Evolutionary conservation across 805 yeast species (phyloP), one percentile per base, ranked within the genome.

Genomic region (Cyberlindnera meyerae): DNA sequence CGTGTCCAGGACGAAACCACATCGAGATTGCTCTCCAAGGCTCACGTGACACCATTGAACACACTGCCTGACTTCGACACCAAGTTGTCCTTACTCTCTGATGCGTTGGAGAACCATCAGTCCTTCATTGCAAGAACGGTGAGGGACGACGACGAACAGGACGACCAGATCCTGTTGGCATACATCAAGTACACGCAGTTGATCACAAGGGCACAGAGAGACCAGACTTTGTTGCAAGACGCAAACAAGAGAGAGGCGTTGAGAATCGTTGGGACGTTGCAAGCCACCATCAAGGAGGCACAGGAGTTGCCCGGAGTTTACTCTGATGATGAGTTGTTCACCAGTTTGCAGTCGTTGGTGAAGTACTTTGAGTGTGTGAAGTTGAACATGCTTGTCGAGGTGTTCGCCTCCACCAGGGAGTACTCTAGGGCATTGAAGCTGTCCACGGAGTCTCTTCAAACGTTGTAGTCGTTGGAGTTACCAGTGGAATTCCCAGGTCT

Each of bases 291-390:
- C 24, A 61, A 60, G 4, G 81, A 80, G 46, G 61, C 87, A 31
- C 67, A 73, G 52, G 95, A 87, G 42, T 69, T 93, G 34, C 96
- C 97, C 0, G 97, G 97, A 68, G 95, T 90, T 14, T 78, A 82
- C 53, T 84, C 85, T 36, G 95, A 87, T 55, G 93, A 83, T 36
- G 79, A 71, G 16, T 67, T 90, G 37, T 57, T 65, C 43, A 61
- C 62, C 6, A 73, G 81, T 8, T 64, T 93, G 29, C 68, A 65
- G 11, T 48, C 68, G 12, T 61, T 86, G 48, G 61, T 64, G 21
- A 51, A 55, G 8, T 76, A 65, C 43, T 83, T 71, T 57, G 49
- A 52, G n/a, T 61, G 71, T 26, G 48, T 60, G 34, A 74, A 74
- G 47, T 51, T 68, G 11, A 48, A 60, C 20, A 56, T 64, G 14